Conservation (phyloP, 1,139 yeast species). For the Candida sp. region DNA sequence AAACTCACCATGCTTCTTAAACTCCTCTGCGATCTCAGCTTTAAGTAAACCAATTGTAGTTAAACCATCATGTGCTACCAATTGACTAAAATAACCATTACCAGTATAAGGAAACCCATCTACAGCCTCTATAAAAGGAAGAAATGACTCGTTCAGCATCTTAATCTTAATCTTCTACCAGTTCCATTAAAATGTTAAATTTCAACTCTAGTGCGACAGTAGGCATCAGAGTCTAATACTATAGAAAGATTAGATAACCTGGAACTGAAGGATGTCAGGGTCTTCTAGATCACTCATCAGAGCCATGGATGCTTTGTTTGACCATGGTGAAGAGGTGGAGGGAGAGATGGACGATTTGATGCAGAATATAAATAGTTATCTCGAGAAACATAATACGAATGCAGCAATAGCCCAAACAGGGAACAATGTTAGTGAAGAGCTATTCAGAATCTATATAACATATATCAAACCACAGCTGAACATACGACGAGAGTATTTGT, state of each 20-base stretch:
- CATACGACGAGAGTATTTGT: slow-evolving; percentile 36
- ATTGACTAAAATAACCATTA: slow-evolving; percentile 24
- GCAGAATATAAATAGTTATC: slow-evolving; percentile 19
- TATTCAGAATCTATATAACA: slow-evolving; percentile 40
- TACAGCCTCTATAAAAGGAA: slow-evolving; percentile 32
- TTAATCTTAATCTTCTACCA: no score
- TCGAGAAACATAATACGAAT: slow-evolving; percentile 38
- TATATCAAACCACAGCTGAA: slow-evolving; percentile 30
- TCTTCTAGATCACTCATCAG: slow-evolving; percentile 32
- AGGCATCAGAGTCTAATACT: no score
- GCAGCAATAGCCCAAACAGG: slow-evolving; percentile 27
- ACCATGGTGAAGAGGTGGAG: slow-evolving; percentile 21
- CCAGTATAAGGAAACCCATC: slow-evolving; percentile 47
- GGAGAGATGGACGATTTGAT: slow-evolving; percentile 12
- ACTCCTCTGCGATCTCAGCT: slow-evolving; percentile 38
- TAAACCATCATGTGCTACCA: slow-evolving; percentile 49
- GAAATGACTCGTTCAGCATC: slow-evolving; percentile 7
- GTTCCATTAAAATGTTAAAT: no score
- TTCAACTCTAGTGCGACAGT: no score
- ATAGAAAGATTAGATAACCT: no score
- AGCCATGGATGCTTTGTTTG: slow-evolving; percentile 26
- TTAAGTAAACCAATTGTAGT: slow-evolving; percentile 52
- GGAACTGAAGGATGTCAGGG: slow-evolving; percentile 20
- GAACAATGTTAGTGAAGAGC: slow-evolving; percentile 46
- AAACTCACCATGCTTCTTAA: slow-evolving; percentile 28